Base-by-base conservation (phyloP, 306 rosid species). In the Sesbania bispinosa region DNA sequence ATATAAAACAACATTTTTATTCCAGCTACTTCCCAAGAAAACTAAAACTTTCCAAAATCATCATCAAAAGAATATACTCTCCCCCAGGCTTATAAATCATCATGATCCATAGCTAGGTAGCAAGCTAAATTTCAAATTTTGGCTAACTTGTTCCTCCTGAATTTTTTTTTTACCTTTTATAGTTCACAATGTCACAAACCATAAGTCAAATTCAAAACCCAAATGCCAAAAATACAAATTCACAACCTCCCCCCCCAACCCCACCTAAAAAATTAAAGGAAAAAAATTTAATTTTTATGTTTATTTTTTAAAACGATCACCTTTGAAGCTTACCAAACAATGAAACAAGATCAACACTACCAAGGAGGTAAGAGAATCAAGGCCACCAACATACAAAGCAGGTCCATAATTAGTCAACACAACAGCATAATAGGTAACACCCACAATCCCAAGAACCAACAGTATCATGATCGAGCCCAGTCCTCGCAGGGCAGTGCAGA, bases 381-480 rank as follows among this genome's bases (percentile, higher is more conserved):
- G 54, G 27, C 85, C 83, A n/a, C 89, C 88, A 5, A 21, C 43
- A 75, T 53, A 73, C 60, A 88, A 70, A 68, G 89, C 85, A 4
- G 89, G 96, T 48, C 91, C 96, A 50, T 84, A 90, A 62, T 69
- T 84, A 26, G 93, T 84, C 79, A 90, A 77, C 47, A 88, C 93
- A 10, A 90, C 85, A 30, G 85, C 86, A 79, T 88, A 90, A 78
- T 88, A 88, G 46, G 89, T 86, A 48, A 90, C 96, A 35, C 94
- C 88, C 27, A 88, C 94, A 6, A 90, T 88, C 50, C 94, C 94
- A 69, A 90, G 88, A 62, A 90, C 92, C 63, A 88, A 32, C 2
- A 90, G 82, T 61, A 90, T 86, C 90, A 88, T 90, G 79, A 88
- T 85, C 69, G 92, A 90, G 66, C 93, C 96, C 43, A 90, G 77